A percentile compares a stretch with the other conserved stretches of the same genome.
Conservation (phyloP, 2,329 filamentous ascomycete genomes). For the Fusarium pseudonygamai region DNA sequence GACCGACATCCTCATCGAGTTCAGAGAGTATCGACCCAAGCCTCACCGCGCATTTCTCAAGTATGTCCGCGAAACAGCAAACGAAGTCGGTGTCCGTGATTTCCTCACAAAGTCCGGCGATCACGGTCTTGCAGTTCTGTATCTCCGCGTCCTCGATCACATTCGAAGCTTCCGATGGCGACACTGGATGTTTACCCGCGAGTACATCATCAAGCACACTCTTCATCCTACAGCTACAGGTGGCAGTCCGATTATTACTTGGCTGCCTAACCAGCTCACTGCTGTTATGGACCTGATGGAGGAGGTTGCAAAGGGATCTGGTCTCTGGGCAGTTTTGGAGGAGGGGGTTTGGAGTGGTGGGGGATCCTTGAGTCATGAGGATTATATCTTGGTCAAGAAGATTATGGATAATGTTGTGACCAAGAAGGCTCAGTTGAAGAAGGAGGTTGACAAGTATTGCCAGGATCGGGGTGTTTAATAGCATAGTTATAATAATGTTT, state of each 20-base stretch:
- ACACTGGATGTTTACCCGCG: slow-evolving; percentile 86
- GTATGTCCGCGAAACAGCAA: slow-evolving; percentile 67
- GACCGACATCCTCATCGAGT: slow-evolving; percentile 87
- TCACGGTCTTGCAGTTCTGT: slow-evolving; percentile 63
- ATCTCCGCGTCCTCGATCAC: slow-evolving; percentile 74
- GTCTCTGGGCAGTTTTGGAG: slow-evolving; percentile 32
- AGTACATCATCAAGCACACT: slow-evolving; percentile 85
- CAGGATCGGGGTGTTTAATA: slow-evolving; percentile 62
- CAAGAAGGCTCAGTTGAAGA: slow-evolving; percentile 72
- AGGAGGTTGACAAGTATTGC: slow-evolving; percentile 81
- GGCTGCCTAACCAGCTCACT: slow-evolving; percentile 82
- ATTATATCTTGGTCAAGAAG: slow-evolving; percentile 40
- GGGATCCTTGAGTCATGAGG: slow-evolving; percentile 25
- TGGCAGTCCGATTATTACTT: slow-evolving; percentile 83
- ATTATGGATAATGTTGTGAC: slow-evolving; percentile 74
- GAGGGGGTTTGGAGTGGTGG: slow-evolving; percentile 31
- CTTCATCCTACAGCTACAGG: slow-evolving; percentile 81
- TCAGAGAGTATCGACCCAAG: slow-evolving; percentile 86
- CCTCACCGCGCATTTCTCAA: slow-evolving; percentile 88
- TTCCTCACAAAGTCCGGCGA: slow-evolving; percentile 53
- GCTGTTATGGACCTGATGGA: slow-evolving; percentile 79
- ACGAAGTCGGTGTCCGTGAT: slow-evolving; percentile 62
- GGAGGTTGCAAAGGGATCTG: slow-evolving; percentile 57
- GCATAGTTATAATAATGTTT: not conserved
- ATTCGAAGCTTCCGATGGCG: slow-evolving; percentile 85